Conservation (phyloP, 1,284 basidiomycete species). For the Vanrija pseudolonga region DNA sequence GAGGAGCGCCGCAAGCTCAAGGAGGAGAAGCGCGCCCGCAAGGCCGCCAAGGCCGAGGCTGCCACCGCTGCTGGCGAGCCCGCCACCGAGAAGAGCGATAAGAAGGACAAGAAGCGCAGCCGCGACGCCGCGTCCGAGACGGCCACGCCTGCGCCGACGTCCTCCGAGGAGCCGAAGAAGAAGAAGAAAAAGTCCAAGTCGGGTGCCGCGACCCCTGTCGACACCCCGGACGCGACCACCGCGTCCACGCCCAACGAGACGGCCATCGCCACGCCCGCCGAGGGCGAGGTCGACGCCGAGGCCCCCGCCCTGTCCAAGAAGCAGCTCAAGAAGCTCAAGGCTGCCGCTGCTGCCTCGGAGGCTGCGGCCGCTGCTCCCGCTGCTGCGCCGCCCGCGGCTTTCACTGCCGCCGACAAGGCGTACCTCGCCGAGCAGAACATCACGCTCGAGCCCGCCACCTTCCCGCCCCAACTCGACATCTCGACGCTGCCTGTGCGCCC, state of each 20-base stretch:
- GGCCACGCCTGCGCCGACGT: background rate
- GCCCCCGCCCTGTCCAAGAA: constrained; percentile 34
- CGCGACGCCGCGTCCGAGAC: constrained; percentile 16
- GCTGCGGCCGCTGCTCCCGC: constrained; percentile 32
- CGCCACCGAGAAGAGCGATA: constrained; percentile 35
- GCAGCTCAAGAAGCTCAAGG: constrained; percentile 45
- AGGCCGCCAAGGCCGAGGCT: constrained; percentile 30
- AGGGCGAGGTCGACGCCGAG: constrained; percentile 4
- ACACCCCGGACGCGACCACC: constrained; percentile 12
- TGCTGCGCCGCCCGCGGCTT: constrained; percentile 21
- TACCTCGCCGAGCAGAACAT: constrained; percentile 72
- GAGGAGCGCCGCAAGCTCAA: constrained; percentile 32
- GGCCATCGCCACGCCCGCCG: constrained; percentile 17
- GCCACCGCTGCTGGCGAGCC: constrained; percentile 9
- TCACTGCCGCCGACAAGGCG: constrained; percentile 54
- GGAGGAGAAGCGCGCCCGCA: constrained; percentile 36
- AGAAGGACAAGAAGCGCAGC: constrained; percentile 38
- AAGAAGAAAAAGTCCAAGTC: constrained; percentile 41
- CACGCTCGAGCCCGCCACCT: constrained; percentile 60
- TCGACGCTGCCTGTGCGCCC: constrained; percentile 63
- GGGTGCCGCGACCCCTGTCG: constrained; percentile 29
- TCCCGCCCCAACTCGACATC: constrained; percentile 75
- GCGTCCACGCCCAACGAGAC: constrained; percentile 19
- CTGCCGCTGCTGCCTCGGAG: constrained; percentile 21
- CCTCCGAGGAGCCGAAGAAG: constrained; percentile 13